These are phyloP conservation scores for Halophytophthora batemanensis DNA, from an alignment of 352 stramenopile species.

Conservation along the genomic window DNA sequence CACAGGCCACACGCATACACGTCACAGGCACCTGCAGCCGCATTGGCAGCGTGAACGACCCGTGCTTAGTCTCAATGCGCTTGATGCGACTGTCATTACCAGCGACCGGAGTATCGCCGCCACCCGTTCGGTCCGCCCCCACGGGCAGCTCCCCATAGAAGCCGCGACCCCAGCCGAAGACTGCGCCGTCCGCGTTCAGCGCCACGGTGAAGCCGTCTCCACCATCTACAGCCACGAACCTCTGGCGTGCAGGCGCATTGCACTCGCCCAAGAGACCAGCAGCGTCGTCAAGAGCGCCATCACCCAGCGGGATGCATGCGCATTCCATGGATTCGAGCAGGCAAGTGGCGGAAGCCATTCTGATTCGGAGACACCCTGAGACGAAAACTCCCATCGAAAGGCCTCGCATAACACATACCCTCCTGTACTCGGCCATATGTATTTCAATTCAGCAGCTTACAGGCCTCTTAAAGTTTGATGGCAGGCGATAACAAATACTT, in stretches of 20 bases:
- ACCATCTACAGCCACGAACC: conserved; percentile 29
- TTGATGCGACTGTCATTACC: background rate
- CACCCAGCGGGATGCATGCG: conserved; percentile 15
- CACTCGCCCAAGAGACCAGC: conserved; percentile 41
- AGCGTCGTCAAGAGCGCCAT: background rate
- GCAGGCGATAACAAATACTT: too few species aligned
- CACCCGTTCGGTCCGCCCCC: background rate
- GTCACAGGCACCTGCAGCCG: conserved; percentile 20
- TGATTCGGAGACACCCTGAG: too few species aligned
- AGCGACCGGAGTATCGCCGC: background rate
- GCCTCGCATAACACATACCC: too few species aligned
- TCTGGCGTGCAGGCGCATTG: conserved; percentile 2
- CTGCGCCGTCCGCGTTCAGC: conserved; percentile 21
- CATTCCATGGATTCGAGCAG: conserved; percentile 27
- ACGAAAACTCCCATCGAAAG: too few species aligned
- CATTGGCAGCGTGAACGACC: background rate
- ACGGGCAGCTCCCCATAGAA: conserved; percentile 64
- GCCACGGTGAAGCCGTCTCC: conserved; percentile 60
- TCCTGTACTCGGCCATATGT: too few species aligned
- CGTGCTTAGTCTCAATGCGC: too few species aligned
- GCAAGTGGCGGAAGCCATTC: conserved; percentile 13
- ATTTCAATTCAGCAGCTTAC: too few species aligned
- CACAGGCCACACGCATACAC: conserved; percentile 46
- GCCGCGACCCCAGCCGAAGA: conserved; percentile 56
- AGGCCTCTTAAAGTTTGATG: too few species aligned